Evolutionary conservation across 116 monocot genomes (phyloP).

Genomic region (Zostera marina): DNA sequence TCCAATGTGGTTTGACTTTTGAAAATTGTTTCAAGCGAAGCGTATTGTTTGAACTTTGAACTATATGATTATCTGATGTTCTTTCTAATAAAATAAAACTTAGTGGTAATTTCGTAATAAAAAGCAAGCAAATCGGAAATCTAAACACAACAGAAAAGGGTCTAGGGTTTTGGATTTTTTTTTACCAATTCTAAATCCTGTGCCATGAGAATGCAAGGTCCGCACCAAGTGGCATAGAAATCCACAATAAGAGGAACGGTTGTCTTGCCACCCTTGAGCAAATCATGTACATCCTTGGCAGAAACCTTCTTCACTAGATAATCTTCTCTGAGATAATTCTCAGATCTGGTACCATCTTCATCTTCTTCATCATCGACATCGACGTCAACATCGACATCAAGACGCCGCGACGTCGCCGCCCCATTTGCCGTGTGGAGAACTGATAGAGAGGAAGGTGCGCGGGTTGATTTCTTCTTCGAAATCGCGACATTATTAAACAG

Average conservation of each 20-base stretch:
- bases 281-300: conserved; percentile 50
- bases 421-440: neutral
- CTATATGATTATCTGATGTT: too few species aligned
- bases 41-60: too few species aligned
- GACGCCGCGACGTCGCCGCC: neutral
- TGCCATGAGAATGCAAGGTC: conserved; percentile 86
- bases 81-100: too few species aligned
- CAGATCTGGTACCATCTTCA: neutral
- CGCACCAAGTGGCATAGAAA: conserved; percentile 96
- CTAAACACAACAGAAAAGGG: conserved; percentile 20
- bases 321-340: conserved; percentile 39
- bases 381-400: neutral
- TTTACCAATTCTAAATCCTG: conserved; percentile 83
- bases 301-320: conserved; percentile 78
- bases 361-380: neutral
- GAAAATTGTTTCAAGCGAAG: too few species aligned
- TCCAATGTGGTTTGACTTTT: too few species aligned
- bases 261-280: conserved; percentile 52
- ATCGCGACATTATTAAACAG: too few species aligned
- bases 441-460: neutral
- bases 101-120: too few species aligned
- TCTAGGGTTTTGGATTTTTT: neutral
- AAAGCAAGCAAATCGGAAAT: too few species aligned
- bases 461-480: neutral
- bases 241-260: conserved; percentile 62